phyloP scores from a whole-genome alignment of 2,329 filamentous ascomycete species.

The Biscogniauxia sp. region DNA sequence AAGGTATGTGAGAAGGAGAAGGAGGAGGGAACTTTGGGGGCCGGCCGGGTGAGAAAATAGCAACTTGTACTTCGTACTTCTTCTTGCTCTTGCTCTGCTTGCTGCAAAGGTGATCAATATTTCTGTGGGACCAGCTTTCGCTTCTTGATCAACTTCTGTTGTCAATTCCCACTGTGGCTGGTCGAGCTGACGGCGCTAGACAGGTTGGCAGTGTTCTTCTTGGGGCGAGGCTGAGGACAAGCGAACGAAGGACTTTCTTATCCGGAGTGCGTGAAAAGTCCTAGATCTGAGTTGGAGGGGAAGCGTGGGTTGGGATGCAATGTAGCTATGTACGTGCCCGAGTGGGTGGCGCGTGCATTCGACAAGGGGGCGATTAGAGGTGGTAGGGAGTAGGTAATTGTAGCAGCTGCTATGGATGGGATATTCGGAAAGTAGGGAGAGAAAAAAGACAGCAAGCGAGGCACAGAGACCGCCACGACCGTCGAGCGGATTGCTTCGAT shows the following conservation, averaged over 20 bases:
- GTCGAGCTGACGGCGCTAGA: constrained; percentile 23
- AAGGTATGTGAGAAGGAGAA: constrained; percentile 15
- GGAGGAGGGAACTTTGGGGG: constrained; percentile 13
- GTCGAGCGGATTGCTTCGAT: no score
- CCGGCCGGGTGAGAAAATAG: constrained; percentile 25
- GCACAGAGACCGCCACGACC: no score
- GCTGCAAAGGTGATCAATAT: not conserved
- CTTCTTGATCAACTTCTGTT: constrained; percentile 7
- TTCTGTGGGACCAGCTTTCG: constrained; percentile 14
- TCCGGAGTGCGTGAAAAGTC: not conserved
- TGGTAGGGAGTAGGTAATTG: no score
- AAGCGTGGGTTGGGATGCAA: not conserved
- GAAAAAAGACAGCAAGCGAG: no score
- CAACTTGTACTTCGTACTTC: constrained; percentile 2
- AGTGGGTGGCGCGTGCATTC: not conserved
- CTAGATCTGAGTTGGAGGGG: constrained; percentile 2
- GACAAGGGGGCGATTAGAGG: not conserved
- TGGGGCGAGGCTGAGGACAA: constrained; percentile 3
- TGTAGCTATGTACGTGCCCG: not conserved
- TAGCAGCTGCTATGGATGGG: no score
- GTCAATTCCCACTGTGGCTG: constrained; percentile 20
- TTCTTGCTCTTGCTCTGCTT: not conserved
- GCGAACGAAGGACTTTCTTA: not conserved
- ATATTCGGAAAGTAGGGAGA: no score
- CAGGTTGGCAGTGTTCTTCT: constrained; percentile 8